phyloP scores from a whole-genome alignment of 495 filamentous ascomycete species.

The Xylaria sp. region DNA sequence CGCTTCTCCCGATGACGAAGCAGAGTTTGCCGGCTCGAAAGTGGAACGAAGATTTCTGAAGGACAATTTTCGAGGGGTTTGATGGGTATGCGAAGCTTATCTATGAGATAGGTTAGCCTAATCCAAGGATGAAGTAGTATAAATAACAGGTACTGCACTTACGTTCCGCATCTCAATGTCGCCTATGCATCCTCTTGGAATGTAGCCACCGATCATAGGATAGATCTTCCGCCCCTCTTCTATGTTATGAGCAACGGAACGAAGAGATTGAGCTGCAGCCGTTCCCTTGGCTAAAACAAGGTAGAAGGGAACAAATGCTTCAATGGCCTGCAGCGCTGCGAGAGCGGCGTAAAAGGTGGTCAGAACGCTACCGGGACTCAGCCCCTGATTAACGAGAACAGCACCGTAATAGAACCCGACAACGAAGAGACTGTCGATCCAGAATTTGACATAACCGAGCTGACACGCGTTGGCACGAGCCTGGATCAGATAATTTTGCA shows the following conservation, averaged over 20 bases:
- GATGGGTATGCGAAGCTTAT: conserved; percentile 86
- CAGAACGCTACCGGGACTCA: conserved; percentile 72
- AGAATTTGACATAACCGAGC: conserved; percentile 72
- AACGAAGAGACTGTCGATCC: conserved; percentile 82
- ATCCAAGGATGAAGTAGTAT: not conserved
- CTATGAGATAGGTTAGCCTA: conserved; percentile 50
- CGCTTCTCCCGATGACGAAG: conserved; percentile 86
- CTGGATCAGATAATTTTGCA: conserved; percentile 69
- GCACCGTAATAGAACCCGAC: conserved; percentile 92
- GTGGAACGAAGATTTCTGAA: conserved; percentile 63
- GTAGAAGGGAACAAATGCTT: conserved; percentile 75
- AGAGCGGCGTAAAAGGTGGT: conserved; percentile 87
- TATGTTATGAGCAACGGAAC: conserved; percentile 31
- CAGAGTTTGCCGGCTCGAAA: conserved; percentile 77
- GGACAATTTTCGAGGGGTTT: conserved; percentile 65
- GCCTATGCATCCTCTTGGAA: conserved; percentile 60
- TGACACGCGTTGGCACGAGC: conserved; percentile 72
- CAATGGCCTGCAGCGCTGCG: conserved; percentile 74
- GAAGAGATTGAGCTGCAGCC: conserved; percentile 69
- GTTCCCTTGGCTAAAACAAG: conserved; percentile 80
- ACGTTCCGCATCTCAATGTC: conserved; percentile 76
- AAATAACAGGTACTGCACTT: conserved; percentile 38
- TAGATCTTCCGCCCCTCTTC: conserved; percentile 37
- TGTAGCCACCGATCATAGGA: conserved; percentile 33
- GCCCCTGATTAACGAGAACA: conserved; percentile 60